phyloP scores from a whole-genome alignment of 139 green algal genomes.

The Zygnema cylindricum region DNA sequence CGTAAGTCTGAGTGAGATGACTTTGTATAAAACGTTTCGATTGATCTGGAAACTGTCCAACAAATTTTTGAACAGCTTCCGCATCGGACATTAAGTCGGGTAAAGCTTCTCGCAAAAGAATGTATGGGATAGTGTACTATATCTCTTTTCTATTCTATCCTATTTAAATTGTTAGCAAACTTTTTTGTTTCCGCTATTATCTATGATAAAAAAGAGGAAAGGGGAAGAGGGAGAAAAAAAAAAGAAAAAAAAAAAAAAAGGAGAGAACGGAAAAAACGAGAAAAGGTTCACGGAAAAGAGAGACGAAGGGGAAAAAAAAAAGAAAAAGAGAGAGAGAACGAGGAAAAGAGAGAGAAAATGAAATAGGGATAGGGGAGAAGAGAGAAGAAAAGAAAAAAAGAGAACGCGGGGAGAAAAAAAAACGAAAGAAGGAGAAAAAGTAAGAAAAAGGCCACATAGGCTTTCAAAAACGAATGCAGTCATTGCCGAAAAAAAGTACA shows the following conservation, averaged over 20 bases:
- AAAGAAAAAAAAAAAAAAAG: neutral
- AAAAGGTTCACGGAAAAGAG: neutral
- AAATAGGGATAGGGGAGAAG: neutral
- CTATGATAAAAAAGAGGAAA: neutral
- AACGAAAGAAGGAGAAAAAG: neutral
- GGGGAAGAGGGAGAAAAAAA: neutral
- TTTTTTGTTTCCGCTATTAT: no score
- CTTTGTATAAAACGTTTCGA: no score
- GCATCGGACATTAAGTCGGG: no score
- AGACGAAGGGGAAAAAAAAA: neutral
- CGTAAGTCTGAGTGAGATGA: no score
- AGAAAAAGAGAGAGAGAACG: neutral
- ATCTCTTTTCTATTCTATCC: no score
- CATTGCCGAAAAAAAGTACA: no score
- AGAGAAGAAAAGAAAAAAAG: neutral
- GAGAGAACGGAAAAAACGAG: neutral
- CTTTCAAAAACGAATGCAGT: no score
- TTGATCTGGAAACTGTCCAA: no score
- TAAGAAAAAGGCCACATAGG: neutral
- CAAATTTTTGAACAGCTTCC: no score
- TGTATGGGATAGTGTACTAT: no score
- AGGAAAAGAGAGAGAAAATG: neutral
- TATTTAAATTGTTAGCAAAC: no score
- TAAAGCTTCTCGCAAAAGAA: no score
- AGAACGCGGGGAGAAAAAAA: slow-evolving; percentile 1